phyloP scores from a whole-genome alignment of 2,329 filamentous ascomycete genomes.

The Chalaropsis ovoidea region DNA sequence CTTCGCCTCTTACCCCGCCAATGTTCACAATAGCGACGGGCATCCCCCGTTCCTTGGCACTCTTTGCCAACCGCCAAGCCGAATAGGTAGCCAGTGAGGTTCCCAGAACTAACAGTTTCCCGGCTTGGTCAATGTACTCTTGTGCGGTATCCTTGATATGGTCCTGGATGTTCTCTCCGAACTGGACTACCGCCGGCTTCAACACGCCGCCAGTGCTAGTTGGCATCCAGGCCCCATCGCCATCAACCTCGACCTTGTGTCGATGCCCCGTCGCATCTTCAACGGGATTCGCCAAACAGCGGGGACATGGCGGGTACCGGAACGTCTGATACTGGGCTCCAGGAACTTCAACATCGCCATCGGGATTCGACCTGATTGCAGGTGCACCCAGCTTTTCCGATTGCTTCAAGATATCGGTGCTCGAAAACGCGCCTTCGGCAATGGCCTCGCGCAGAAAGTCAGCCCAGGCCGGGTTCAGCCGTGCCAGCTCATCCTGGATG shows the following conservation, averaged over 20 bases:
- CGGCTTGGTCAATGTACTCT: conserved; percentile 64
- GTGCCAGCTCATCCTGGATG: conserved; percentile 67
- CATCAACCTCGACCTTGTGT: conserved; percentile 57
- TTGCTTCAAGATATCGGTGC: conserved; percentile 35
- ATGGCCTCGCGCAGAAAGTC: conserved; percentile 63
- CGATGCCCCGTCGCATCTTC: conserved; percentile 12
- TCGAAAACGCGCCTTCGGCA: conserved; percentile 40
- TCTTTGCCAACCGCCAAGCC: conserved; percentile 79
- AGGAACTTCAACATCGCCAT: conserved; percentile 87
- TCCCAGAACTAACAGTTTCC: conserved; percentile 67
- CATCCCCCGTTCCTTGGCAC: conserved; percentile 71
- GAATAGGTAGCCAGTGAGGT: conserved; percentile 92
- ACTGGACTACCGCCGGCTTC: conserved; percentile 93
- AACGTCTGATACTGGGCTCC: conserved; percentile 82
- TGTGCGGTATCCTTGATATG: conserved; percentile 67
- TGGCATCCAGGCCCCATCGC: conserved; percentile 59
- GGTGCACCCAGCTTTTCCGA: conserved; percentile 55
- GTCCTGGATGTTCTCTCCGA: conserved; percentile 73
- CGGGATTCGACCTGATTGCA: conserved; percentile 77
- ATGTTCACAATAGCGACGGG: conserved; percentile 81
- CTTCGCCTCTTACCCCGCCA: conserved; percentile 71
- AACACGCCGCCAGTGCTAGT: conserved; percentile 64
- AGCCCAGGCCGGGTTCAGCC: conserved; percentile 79
- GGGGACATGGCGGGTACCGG: conserved; percentile 79
- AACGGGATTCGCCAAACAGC: conserved; percentile 51